Base-by-base conservation (phyloP, 352 stramenopile genomes). In the Phytophthora ohioensis region DNA sequence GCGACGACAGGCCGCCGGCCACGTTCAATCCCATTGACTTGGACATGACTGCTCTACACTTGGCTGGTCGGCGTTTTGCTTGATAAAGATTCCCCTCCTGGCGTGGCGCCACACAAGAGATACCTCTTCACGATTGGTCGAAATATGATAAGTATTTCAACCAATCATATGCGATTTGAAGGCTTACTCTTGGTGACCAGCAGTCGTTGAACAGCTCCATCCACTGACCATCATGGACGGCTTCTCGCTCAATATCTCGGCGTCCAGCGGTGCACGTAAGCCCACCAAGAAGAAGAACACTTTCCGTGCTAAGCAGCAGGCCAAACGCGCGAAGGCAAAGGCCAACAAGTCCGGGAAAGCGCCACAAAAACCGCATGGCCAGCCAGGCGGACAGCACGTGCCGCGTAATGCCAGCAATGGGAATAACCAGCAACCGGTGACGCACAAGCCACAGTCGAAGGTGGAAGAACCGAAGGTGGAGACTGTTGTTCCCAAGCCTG, bases 21-120 rank as follows among this genome's bases (percentile, higher is more conserved):
- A 97, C 82, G 83, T 99, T 99, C 71, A 98, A 90, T 47, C 91
- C 85, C 96, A 99, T 99, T 61, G 96, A 96, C 80, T 96, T 96
- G 76, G 89, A 82, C 89, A 96, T 96, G 47, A 41, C 65, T 85
- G 43, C 66, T 62, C 30, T 35, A 12, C 4, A 39, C 52, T 59
- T 71, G 64, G 57, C 56, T 63, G 35, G 32, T 64, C 45, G 58
- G 30, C 43, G 43, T 53, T 71, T 75, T 71, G 54, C 65, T 74
- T 77, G 69, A 57, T 69, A 68, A 72, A 74, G 66, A 75, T 75
- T 78, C 66, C 69, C 69, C 69, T 76, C 47, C 39, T 74, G 21
- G 52, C n/a, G 48, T 67, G 30, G 56, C 57, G 61, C 60, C 67
- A 71, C 67, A 75, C 45, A 66, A 66, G 38, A 71, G 64, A 71